Base-by-base conservation (phyloP, 1,284 basidiomycete genomes). In the Cutaneotrichosporon mucoides region DNA sequence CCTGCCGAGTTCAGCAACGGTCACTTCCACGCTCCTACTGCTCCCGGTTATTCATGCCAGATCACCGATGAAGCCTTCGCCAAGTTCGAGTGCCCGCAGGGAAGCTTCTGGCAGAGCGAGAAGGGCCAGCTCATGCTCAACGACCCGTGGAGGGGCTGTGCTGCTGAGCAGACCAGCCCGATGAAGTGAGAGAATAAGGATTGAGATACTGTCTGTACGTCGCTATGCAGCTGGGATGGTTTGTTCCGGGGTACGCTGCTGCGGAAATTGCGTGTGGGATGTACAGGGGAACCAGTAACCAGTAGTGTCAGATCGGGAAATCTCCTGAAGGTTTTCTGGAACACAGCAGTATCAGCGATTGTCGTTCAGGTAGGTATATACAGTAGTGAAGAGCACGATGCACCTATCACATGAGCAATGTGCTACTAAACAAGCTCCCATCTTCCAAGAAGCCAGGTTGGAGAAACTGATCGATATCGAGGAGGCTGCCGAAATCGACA, bases 51-150 rank as follows among this genome's bases (percentile, higher is more conserved):
- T 48, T 68, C 67, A 37, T 53, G 47, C 33, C 55, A 66, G 55
- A 60, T 68, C 57, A 66, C 64, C 16, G 65, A 66, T 35, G 65
- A 63, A 46, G 57, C 56, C 2, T 66, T 65, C 53, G 60, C 59
- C 41, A 59, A 63, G 53, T 68, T 62, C 44, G 65, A 66, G 48
- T 65, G 60, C 43, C 67, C 67, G 6, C 34, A 62, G 34, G 67
- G 67, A 12, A 52, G 55, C 15, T 66, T 65, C 61, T 68, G 67
- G 67, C 46, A 66, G 60, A 61, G 56, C n/a, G 65, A 64, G 42
- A 63, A 66, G 57, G 66, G 66, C 4, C 59, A 63, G 63, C 50
- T 59, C 13, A 66, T 68, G 66, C 59, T 68, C 34, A 66, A 66
- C 43, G 66, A 68, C 57, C 64, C 64, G 13, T 68, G 66, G 65